Percentiles rank a stretch among this genome's conserved stretches.
Evolutionary conservation across 2,329 filamentous ascomycete species (phyloP).

Genomic region (Aspergillus felis): DNA sequence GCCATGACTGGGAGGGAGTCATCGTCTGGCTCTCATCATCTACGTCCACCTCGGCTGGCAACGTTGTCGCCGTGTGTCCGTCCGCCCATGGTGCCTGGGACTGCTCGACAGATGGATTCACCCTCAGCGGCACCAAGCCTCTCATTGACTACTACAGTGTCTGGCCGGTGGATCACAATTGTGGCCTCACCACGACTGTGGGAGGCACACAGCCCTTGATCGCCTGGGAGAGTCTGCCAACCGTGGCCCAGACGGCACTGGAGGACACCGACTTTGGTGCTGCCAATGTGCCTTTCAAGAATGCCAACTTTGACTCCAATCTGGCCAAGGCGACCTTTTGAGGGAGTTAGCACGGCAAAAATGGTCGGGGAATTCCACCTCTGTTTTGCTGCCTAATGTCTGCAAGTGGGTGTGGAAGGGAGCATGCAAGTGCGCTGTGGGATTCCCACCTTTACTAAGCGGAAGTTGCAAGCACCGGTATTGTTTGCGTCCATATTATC

Average conservation of each 20-base stretch:
- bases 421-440: no score
- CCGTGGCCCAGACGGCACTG: constrained; percentile 41
- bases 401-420: no score
- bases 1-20: constrained; percentile 55
- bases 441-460: not conserved
- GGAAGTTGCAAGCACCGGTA: not conserved
- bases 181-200: constrained; percentile 38
- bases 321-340: constrained; percentile 37
- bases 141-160: constrained; percentile 48
- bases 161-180: constrained; percentile 48
- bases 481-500: not conserved
- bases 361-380: no score
- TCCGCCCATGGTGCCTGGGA: constrained; percentile 50
- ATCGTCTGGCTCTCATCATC: constrained; percentile 49
- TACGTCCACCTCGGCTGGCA: constrained; percentile 34
- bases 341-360: not conserved
- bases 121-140: constrained; percentile 42
- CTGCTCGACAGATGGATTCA: constrained; percentile 38
- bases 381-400: not conserved
- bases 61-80: constrained; percentile 49
- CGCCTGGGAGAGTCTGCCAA: constrained; percentile 49
- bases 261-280: constrained; percentile 45
- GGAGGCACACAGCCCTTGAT: constrained; percentile 47
- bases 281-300: constrained; percentile 48
- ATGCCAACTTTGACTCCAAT: constrained; percentile 46